Evolutionary conservation across 805 yeast species (phyloP).

Genomic region (Nakazawaea peltata): DNA sequence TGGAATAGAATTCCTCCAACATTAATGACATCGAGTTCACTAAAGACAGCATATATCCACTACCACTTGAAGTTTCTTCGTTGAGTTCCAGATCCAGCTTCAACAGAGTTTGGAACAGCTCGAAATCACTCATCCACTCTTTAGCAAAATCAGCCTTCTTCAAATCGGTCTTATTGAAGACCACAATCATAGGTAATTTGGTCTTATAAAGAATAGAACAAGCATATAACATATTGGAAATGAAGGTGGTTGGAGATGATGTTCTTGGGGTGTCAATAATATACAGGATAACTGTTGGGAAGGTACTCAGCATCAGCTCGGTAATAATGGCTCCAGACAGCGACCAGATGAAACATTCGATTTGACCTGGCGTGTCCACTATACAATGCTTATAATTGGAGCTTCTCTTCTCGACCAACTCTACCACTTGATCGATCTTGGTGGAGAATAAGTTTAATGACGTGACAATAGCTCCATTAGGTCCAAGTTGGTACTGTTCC

Average conservation of each 20-base stretch:
- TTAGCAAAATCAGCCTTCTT: constrained; percentile 78
- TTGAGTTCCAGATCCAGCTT: constrained; percentile 58
- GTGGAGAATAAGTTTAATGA: constrained; percentile 88
- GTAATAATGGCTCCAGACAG: constrained; percentile 96
- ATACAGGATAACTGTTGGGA: constrained; percentile 94
- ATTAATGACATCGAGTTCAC: constrained; percentile 93
- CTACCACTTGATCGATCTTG: constrained; percentile 91
- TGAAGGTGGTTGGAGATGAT: constrained; percentile 90
- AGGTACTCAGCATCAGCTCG: constrained; percentile 91
- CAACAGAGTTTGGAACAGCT: constrained; percentile 77
- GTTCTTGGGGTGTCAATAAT: constrained; percentile 95
- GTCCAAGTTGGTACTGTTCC: constrained; percentile 93
- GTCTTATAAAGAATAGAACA: constrained; percentile 95
- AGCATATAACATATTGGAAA: constrained; percentile 97
- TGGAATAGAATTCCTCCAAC: constrained; percentile 93
- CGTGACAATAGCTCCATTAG: constrained; percentile 97
- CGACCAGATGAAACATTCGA: constrained; percentile 97
- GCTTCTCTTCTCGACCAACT: constrained; percentile 72
- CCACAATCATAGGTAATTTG: constrained; percentile 92
- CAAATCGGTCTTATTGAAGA: constrained; percentile 92
- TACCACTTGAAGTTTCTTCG: constrained; percentile 48
- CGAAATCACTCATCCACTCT: constrained; percentile 98
- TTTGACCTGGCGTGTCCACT: constrained; percentile 97
- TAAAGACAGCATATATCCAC: constrained; percentile 91
- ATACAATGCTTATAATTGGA: constrained; percentile 59